A percentile compares a stretch with the other conserved stretches of the same genome.
Evolutionary conservation across 305 asterid species (phyloP).

Genomic region (Fraxinus velutina): DNA sequence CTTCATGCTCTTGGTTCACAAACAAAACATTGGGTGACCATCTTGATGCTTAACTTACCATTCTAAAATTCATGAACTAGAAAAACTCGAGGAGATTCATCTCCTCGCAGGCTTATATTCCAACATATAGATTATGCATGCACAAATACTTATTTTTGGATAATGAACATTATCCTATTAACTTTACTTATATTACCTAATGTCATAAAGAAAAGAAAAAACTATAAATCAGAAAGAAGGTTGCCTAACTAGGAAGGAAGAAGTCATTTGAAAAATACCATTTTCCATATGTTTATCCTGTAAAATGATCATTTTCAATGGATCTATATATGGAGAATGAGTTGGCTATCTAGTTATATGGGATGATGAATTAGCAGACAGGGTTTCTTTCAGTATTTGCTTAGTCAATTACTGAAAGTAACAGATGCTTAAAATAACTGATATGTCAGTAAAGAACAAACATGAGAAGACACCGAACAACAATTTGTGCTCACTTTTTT

Average conservation of each 20-base stretch:
- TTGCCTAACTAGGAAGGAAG: background rate
- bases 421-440: background rate
- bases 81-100: background rate
- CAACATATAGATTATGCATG: background rate
- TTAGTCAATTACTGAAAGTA: background rate
- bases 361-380: background rate
- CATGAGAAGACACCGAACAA: background rate
- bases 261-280: background rate
- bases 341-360: background rate
- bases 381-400: background rate
- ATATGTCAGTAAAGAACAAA: background rate
- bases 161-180: background rate
- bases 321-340: background rate
- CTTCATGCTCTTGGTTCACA: background rate
- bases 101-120: background rate
- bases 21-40: background rate
- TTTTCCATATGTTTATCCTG: background rate
- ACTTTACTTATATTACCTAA: background rate
- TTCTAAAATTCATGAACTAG: background rate
- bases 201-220: background rate
- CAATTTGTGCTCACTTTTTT: background rate
- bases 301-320: background rate
- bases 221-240: background rate
- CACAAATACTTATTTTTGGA: background rate
- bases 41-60: background rate